phyloP scores from a whole-genome alignment of 2,329 filamentous ascomycete species.

The Neoascochyta sp. region DNA sequence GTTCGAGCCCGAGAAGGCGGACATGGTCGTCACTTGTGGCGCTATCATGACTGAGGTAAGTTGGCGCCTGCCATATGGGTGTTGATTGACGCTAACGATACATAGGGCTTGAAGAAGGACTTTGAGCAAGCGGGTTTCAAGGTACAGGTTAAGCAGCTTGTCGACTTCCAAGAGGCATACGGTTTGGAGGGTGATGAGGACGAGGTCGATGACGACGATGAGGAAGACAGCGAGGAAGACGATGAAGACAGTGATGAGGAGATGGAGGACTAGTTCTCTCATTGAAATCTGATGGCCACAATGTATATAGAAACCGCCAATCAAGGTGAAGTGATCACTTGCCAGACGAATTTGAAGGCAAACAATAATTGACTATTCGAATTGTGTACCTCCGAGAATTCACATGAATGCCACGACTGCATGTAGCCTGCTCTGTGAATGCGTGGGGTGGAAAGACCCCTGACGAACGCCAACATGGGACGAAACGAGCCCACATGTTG shows the following conservation, averaged over 20 bases:
- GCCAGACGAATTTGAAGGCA: no score
- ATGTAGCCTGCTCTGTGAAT: no score
- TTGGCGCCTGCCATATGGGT: no score
- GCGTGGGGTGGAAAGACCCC: no score
- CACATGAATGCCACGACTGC: no score
- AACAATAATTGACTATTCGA: no score
- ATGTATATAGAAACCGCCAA: no score
- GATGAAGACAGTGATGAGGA: conserved; percentile 52
- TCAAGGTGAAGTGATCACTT: no score
- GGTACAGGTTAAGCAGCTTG: conserved; percentile 68
- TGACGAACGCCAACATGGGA: no score
- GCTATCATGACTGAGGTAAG: conserved; percentile 79
- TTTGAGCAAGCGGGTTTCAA: conserved; percentile 76
- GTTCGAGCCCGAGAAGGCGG: conserved; percentile 75
- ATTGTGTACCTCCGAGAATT: no score
- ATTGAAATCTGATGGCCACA: no score
- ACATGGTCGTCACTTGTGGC: conserved; percentile 84
- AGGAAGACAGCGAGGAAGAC: conserved; percentile 55
- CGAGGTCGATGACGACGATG: conserved; percentile 57
- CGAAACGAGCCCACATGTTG: no score
- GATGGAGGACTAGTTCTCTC: conserved; percentile 28
- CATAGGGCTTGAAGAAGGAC: conserved; percentile 68
- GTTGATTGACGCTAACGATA: conserved; percentile 1
- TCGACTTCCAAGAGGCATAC: conserved; percentile 85
- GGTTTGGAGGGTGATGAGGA: conserved; percentile 65